Evolutionary conservation across 2,329 filamentous ascomycete species (phyloP), one percentile per base, ranked within the genome.

Genomic region (Alternaria gaisen): DNA sequence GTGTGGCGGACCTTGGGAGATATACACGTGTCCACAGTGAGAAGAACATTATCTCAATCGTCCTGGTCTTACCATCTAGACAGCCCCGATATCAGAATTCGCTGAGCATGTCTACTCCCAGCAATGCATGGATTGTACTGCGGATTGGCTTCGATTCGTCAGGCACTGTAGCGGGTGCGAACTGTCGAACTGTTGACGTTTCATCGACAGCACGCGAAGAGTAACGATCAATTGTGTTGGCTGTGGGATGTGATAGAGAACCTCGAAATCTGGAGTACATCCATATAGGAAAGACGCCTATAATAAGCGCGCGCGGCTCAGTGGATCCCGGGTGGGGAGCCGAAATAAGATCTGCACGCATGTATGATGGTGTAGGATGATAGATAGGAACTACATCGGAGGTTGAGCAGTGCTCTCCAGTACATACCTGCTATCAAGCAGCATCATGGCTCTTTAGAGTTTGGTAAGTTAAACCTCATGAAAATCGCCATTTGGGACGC

Each of bases 1-100:
- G 2, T 71, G 68, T 28, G 64, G 63, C 9, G 24, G 36, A 1
- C n/a, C 42, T 4, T 72, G 68, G 67, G 69, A 66, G 56, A 41
- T 10, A 3, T 68, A 55, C 53, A 22, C 0, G 1, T 68, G 65
- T n/a, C 60, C 60, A 2, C 53, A 60, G 24, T 60, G 24, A 36
- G 61, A 67, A 11, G 55, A 66, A 32, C 22, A 61, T 7, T 65
- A 60, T 40, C 56, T 64, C 9, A 63, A 47, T 11, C 52, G 50
- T 8, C 56, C 55, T 11, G 18, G n/a, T 24, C 47, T 47, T 14
- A 20, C 14, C 46, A 11, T 4, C 3, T 14, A n/a, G n/a, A 24
- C 18, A 24, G n/a, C 3, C 1, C 26, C 30, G n/a, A 26, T 26
- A 14, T 26, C 20, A 9, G 52, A 38, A 28, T n/a, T 30, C 40